Evolutionary conservation across 768 basidiomycete genomes (phyloP).

Genomic region (Tylopilus cervinicoccineus): DNA sequence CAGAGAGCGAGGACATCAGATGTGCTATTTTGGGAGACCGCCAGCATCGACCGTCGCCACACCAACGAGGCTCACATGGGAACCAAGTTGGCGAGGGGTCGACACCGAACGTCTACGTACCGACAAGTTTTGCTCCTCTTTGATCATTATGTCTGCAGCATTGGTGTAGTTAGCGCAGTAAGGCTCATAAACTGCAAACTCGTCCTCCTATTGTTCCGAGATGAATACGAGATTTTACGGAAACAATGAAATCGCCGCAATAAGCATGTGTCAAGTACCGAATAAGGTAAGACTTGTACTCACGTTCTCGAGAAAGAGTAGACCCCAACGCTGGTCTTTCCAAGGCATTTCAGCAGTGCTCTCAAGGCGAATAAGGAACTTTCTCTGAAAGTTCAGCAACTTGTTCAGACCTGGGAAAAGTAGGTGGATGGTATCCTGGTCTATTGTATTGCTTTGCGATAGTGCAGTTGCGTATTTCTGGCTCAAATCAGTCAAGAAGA

Average conservation of each 20-base stretch:
- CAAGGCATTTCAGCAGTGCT: conserved; percentile 78
- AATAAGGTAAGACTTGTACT: conserved; percentile 29
- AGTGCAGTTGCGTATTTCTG: conserved; percentile 89
- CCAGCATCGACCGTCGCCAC: conserved; percentile 20
- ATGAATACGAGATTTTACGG: conserved; percentile 8
- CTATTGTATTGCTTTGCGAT: conserved; percentile 77
- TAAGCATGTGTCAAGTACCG: conserved; percentile 28
- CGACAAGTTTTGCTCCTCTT: conserved; percentile 80
- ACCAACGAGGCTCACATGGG: conserved; percentile 20
- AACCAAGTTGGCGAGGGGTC: conserved; percentile 4
- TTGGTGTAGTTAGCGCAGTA: conserved; percentile 95
- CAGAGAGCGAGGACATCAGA: conserved; percentile 11
- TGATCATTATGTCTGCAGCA: conserved; percentile 79
- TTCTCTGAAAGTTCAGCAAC: conserved; percentile 93
- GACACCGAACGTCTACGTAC: conserved; percentile 46
- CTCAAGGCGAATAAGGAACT: conserved; percentile 88
- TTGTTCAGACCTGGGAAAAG: conserved; percentile 95
- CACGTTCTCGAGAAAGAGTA: conserved; percentile 79
- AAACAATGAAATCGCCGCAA: conserved; percentile 42
- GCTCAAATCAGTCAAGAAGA: conserved; percentile 12
- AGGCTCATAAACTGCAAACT: conserved; percentile 94
- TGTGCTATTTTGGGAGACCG: conserved; percentile 17
- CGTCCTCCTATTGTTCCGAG: conserved; percentile 78
- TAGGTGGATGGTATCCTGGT: conserved; percentile 92
- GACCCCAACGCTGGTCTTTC: conserved; percentile 86